Evolutionary conservation across 352 stramenopile species (phyloP), one percentile per base, ranked within the genome.

Genomic region (Discostella stelligera): DNA sequence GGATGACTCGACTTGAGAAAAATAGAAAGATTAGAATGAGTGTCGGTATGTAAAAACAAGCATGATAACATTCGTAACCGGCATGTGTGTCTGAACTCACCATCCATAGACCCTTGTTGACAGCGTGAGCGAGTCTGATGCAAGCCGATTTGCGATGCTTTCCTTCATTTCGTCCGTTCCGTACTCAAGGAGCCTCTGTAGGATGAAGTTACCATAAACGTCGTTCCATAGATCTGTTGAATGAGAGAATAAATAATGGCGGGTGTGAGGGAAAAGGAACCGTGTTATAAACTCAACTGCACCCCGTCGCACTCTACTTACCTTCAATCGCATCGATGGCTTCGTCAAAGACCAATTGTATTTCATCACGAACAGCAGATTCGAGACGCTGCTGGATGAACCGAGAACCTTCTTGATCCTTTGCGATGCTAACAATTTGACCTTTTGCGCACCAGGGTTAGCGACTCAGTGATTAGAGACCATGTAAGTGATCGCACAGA

Each of bases 121-220:
- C 4, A 69, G 41, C 0, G 41, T 44, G 0, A 76, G 48, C 8
- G 37, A 20, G 14, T 67, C 58, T 25, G 21, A 20, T n/a, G 14
- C 14, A 25, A 76, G 32, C 30, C 25, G 25, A 20, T 61, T 41
- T 14, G 56, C 56, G 7, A 76, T 30, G 13, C 14, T 30, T 3
- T 68, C 41, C 37, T 68, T 66, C 68, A 76, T 76, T 3, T 69
- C 68, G 16, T 52, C 27, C 0, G 68, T 76, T 32, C 68, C 68
- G 25, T 39, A 56, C 16, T 76, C 68, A 16, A 76, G 56, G 13
- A 76, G 46, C 58, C 64, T 68, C 56, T 76, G 68, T 21, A 76
- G 39, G 41, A 76, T 76, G 21, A 68, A 76, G 52, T 76, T 76
- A 0, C 68, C 68, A 39, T 76, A 76, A 6, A 76, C 59, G 48